Percentiles rank a stretch among this genome's conserved stretches.
Conservation (phyloP, 2,329 filamentous ascomycete genomes). For the Aspergillus ochraceoroseus region DNA sequence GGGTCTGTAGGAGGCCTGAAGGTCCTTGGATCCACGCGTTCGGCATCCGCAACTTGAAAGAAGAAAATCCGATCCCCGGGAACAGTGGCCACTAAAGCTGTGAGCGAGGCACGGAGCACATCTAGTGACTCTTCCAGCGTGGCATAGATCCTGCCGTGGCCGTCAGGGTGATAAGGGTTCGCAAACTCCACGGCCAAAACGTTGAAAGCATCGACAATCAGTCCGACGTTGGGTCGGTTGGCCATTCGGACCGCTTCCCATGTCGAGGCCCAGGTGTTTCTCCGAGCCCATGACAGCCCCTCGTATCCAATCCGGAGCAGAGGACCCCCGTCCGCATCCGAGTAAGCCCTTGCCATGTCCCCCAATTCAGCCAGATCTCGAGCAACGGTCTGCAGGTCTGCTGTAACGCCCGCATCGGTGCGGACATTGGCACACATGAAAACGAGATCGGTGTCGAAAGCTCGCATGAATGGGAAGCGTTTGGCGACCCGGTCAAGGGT, state of each 20-base stretch:
- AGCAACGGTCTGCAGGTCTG: constrained; percentile 31
- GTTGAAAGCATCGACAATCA: constrained; percentile 34
- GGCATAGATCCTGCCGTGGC: constrained; percentile 29
- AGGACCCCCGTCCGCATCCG: constrained; percentile 26
- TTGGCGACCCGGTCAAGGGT: constrained; percentile 29
- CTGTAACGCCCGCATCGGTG: constrained; percentile 28
- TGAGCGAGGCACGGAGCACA: constrained; percentile 25
- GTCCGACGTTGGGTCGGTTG: constrained; percentile 31
- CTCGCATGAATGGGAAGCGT: constrained; percentile 36
- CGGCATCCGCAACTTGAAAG: constrained; percentile 32
- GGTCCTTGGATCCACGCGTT: constrained; percentile 23
- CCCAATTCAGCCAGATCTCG: constrained; percentile 31
- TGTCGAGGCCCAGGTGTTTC: constrained; percentile 33
- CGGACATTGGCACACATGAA: constrained; percentile 36
- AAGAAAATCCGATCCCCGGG: constrained; percentile 35
- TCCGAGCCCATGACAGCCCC: constrained; percentile 31
- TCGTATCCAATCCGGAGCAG: constrained; percentile 34
- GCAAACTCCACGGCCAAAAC: constrained; percentile 33
- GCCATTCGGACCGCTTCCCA: constrained; percentile 34
- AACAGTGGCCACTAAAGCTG: constrained; percentile 24
- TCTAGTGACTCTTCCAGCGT: constrained; percentile 27
- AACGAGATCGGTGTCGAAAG: constrained; percentile 34
- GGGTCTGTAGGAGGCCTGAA: constrained; percentile 24
- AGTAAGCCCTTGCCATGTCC: constrained; percentile 29
- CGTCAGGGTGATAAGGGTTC: constrained; percentile 28